These are phyloP conservation scores for Russula sp. DNA, from an alignment of 768 basidiomycete species.

Conservation along the genomic window DNA sequence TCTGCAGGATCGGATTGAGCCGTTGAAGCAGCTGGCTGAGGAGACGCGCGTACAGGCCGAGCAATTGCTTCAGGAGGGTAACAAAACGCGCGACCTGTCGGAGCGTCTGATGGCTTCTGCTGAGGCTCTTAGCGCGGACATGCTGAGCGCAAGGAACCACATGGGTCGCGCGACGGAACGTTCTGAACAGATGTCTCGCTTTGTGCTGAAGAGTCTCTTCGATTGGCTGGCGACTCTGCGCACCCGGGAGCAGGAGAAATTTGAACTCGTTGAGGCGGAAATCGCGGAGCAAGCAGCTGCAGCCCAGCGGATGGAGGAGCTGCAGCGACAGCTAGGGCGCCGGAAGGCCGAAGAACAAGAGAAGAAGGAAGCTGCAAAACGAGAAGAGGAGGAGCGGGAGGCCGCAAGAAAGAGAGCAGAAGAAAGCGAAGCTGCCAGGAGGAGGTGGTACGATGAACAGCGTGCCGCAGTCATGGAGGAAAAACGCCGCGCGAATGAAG, in stretches of 20 bases:
- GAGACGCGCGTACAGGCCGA: constrained; percentile 11
- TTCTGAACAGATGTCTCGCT: constrained; percentile 9
- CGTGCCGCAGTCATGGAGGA: constrained; percentile 13
- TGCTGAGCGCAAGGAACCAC: background rate
- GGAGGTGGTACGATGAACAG: constrained; percentile 1
- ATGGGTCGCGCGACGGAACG: background rate
- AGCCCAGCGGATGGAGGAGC: constrained; percentile 5
- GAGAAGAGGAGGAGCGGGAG: constrained; percentile 10
- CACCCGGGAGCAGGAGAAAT: background rate
- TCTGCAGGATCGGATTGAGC: constrained; percentile 2
- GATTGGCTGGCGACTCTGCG: constrained; percentile 5
- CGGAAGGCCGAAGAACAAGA: constrained; percentile 12
- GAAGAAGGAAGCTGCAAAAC: constrained; percentile 7
- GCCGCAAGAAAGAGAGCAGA: constrained; percentile 2
- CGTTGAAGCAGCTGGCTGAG: constrained; percentile 4
- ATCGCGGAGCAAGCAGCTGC: constrained; percentile 8
- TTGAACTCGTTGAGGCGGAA: background rate
- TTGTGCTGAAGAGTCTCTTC: background rate
- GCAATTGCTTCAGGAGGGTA: constrained; percentile 9
- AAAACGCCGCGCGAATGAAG: background rate
- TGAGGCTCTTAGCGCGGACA: background rate
- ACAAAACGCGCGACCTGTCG: constrained; percentile 9
- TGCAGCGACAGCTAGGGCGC: constrained; percentile 8
- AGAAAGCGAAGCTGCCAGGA: constrained; percentile 6
- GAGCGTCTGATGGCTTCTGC: constrained; percentile 8